Evolutionary conservation across 441 rosid genomes (phyloP).

Genomic region (Cnidoscolus chayamansa): DNA sequence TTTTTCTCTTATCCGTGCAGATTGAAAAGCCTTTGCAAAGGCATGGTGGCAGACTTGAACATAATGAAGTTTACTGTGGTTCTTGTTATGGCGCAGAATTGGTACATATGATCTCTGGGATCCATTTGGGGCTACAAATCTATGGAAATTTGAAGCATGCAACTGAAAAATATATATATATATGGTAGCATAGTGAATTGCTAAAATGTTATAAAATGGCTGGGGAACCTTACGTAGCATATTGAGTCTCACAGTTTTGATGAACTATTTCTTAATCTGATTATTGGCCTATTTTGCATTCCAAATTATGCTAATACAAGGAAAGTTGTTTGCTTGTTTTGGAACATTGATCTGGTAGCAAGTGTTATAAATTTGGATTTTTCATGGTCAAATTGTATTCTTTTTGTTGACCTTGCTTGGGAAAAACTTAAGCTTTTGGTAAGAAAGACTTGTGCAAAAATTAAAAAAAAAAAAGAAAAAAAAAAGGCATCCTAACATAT

Average conservation of each 20-base stretch:
- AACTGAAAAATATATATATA: neutral
- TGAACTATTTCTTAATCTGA: neutral
- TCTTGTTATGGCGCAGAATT: slow-evolving; percentile 88
- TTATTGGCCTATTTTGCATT: too few relatives aligned
- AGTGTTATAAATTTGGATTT: neutral
- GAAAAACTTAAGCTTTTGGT: neutral
- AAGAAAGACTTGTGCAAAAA: neutral
- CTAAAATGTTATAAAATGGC: neutral
- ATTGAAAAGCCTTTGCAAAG: slow-evolving; percentile 87
- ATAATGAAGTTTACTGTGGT: slow-evolving; percentile 83
- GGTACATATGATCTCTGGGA: slow-evolving; percentile 37
- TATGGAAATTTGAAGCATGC: neutral
- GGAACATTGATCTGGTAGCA: neutral
- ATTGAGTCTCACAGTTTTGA: neutral
- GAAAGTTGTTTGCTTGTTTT: neutral
- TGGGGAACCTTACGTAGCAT: neutral
- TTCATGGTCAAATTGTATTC: too few relatives aligned
- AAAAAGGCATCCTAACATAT: neutral
- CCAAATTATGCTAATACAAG: too few relatives aligned
- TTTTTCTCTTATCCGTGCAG: slow-evolving; percentile 32
- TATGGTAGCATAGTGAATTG: neutral
- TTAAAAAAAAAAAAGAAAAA: neutral
- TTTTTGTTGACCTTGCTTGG: slow-evolving; percentile 2
- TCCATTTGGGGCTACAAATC: neutral
- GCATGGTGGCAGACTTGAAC: slow-evolving; percentile 94